These are phyloP conservation scores for Kodamaea lidongshanica DNA, from an alignment of 805 yeast genomes.

Conservation along the genomic window DNA sequence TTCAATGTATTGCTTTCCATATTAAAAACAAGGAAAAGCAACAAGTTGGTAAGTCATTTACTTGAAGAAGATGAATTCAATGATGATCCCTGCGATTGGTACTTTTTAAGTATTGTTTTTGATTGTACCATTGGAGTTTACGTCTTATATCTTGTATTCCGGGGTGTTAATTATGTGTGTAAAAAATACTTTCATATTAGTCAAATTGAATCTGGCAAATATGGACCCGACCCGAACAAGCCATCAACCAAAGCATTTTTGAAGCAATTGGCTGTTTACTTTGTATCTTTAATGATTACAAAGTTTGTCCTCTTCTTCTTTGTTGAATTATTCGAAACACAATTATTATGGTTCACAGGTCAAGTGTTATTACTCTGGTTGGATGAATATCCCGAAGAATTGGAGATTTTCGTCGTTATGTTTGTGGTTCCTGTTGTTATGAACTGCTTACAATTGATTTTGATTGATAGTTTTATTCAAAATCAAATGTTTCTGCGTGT, in stretches of 20 bases:
- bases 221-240: slow-evolving; percentile 57
- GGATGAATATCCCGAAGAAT: slow-evolving; percentile 61
- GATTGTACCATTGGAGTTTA: slow-evolving; percentile 96
- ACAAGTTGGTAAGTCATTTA: too few species aligned
- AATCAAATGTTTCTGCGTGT: slow-evolving; percentile 38
- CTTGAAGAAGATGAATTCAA: slow-evolving; percentile 5
- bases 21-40: slow-evolving; percentile 31
- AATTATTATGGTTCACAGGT: slow-evolving; percentile 48
- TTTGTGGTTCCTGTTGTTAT: slow-evolving; percentile 69
- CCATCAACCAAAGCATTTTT: slow-evolving; percentile 48
- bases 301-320: slow-evolving; percentile 56
- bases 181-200: slow-evolving; percentile 37
- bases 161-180: slow-evolving; percentile 37
- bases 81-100: slow-evolving; percentile 85
- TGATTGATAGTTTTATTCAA: slow-evolving; percentile 70
- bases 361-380: slow-evolving; percentile 80
- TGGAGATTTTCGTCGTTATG: slow-evolving; percentile 84
- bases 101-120: slow-evolving; percentile 77
- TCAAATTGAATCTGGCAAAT: slow-evolving; percentile 49
- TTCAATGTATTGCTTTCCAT: slow-evolving; percentile 70
- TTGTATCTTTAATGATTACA: slow-evolving; percentile 57
- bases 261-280: slow-evolving; percentile 68
- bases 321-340: slow-evolving; percentile 60
- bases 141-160: slow-evolving; percentile 52
- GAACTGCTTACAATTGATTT: slow-evolving; percentile 67